phyloP scores from a whole-genome alignment of 306 rosid species.

The Casuarina glauca region DNA sequence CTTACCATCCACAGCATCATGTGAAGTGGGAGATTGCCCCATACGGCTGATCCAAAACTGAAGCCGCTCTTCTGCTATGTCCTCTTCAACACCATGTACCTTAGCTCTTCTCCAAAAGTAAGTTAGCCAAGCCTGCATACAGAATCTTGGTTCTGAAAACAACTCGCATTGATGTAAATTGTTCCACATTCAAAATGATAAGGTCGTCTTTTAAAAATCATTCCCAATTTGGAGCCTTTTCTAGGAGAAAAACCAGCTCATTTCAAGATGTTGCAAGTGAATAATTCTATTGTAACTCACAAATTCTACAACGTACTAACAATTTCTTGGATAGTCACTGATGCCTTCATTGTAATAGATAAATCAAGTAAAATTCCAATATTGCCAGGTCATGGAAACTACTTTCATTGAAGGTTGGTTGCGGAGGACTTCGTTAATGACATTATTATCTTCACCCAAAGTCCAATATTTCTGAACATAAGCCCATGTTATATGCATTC shows the following conservation, averaged over 20 bases:
- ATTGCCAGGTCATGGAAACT: neutral
- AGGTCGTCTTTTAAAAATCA: neutral
- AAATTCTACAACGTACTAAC: neutral
- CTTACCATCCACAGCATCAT: slow-evolving; percentile 97
- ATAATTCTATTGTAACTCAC: neutral
- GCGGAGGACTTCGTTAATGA: neutral
- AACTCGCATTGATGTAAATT: neutral
- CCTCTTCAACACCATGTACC: slow-evolving; percentile 85
- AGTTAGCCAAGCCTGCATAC: slow-evolving; percentile 77
- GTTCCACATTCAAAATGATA: slow-evolving; percentile 1
- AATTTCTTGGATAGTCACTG: slow-evolving; percentile 8
- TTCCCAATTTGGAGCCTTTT: slow-evolving; percentile 19
- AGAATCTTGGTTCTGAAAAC: slow-evolving; percentile 2
- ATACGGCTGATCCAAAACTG: slow-evolving; percentile 79
- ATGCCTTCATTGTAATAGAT: slow-evolving; percentile 12
- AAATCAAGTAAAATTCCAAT: neutral
- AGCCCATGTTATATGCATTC: neutral
- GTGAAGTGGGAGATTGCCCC: slow-evolving; percentile 79
- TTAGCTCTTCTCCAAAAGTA: slow-evolving; percentile 98
- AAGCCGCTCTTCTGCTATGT: slow-evolving; percentile 86
- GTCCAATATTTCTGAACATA: neutral
- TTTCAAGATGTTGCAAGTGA: neutral
- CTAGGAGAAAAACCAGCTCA: neutral
- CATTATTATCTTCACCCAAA: neutral
- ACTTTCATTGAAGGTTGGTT: neutral